These are phyloP conservation scores for Parsonsia alboflavescens DNA, from an alignment of 257 asterid genomes.

Conservation along the genomic window DNA sequence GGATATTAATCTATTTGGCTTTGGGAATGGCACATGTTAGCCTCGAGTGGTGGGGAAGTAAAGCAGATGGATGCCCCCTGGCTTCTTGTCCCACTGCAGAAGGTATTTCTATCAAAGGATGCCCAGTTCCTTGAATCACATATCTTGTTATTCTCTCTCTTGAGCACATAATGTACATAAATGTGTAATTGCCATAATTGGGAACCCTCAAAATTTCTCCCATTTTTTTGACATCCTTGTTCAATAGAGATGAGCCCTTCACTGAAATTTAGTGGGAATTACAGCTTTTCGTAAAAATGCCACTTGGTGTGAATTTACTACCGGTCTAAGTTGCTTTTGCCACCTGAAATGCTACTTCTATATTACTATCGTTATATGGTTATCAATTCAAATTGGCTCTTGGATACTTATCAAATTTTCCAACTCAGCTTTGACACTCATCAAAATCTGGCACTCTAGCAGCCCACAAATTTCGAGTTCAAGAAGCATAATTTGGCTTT, in stretches of 20 bases:
- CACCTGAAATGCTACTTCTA: not conserved
- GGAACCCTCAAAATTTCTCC: not conserved
- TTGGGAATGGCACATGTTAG: constrained; percentile 54
- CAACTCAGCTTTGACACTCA: not conserved
- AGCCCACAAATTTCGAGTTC: too few relatives aligned
- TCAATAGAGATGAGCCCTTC: not conserved
- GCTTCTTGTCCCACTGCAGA: constrained; percentile 86
- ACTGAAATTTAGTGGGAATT: not conserved
- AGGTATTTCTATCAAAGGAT: constrained; percentile 70
- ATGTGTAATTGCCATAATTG: not conserved
- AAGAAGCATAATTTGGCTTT: too few relatives aligned
- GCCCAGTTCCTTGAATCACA: constrained; percentile 45
- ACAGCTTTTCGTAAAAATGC: not conserved
- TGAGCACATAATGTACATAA: not conserved
- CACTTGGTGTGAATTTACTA: not conserved
- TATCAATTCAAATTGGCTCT: not conserved
- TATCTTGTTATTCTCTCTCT: not conserved
- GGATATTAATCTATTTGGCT: constrained; percentile 64
- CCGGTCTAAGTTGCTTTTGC: not conserved
- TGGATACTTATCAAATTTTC: not conserved
- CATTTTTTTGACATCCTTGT: not conserved
- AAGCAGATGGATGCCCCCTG: constrained; percentile 68
- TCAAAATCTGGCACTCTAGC: not conserved
- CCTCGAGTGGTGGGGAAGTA: constrained; percentile 89
- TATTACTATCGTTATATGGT: not conserved